Conservation (phyloP, 371 early-diverging fungal species). For the Lichtheimia hyalospora region DNA sequence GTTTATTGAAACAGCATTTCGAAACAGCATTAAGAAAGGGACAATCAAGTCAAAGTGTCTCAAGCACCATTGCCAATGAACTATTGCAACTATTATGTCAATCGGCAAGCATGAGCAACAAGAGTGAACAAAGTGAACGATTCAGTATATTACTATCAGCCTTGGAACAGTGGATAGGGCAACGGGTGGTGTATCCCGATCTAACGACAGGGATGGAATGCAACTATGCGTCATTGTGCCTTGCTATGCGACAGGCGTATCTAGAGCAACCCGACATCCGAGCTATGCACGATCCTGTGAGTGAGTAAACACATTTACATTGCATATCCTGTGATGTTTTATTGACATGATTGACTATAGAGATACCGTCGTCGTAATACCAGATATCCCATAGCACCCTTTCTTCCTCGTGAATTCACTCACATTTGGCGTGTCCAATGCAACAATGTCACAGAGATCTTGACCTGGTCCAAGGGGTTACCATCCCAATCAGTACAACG, state of each 20-base stretch:
- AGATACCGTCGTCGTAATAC: conserved; percentile 54
- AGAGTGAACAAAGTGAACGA: conserved; percentile 30
- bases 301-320: conserved; percentile 3
- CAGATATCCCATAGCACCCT: conserved; percentile 48
- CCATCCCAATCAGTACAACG: neutral
- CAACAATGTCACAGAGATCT: conserved; percentile 12
- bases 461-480: neutral
- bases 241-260: conserved; percentile 36
- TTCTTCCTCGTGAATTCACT: conserved; percentile 48
- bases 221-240: conserved; percentile 41
- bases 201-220: conserved; percentile 25
- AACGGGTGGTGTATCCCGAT: conserved; percentile 25
- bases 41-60: neutral
- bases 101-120: conserved; percentile 22
- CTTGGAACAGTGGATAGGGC: conserved; percentile 32
- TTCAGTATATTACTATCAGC: conserved; percentile 36
- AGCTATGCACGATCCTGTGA: conserved; percentile 49
- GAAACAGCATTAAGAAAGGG: too few species aligned
- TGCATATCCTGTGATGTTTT: neutral
- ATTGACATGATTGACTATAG: conserved; percentile 14
- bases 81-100: conserved; percentile 31
- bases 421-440: conserved; percentile 45
- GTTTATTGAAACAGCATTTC: conserved; percentile 2
- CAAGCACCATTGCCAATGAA: conserved; percentile 14
- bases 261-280: conserved; percentile 43